Evolutionary conservation across 192 early-diverging fungal species (phyloP), one percentile per base, ranked within the genome.

Genomic region (Obelidium mucronatum): DNA sequence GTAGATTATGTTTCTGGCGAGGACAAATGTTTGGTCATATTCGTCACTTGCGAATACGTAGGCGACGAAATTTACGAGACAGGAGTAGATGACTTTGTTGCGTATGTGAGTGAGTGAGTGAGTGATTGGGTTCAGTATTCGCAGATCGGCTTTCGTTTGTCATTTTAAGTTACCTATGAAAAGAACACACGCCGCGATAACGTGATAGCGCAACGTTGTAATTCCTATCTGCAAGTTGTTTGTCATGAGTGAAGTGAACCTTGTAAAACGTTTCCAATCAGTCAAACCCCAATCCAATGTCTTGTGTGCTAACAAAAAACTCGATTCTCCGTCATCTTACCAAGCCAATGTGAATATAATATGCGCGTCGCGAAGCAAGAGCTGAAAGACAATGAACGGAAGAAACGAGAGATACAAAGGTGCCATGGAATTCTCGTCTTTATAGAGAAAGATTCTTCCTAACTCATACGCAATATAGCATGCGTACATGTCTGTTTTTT

Each of bases 371-470:
- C 81, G 62, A 11, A 78, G 71, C n/a, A 83, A 35, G 59, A 80
- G 26, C 28, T 78, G 75, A 56, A 77, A 83, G 28, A 69, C 35
- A 63, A 19, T 54, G 60, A 73, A 86, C 28, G 85, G 85, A 40
- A 86, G 61, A 55, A 83, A 83, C 5, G 78, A 75, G 1, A 86
- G 73, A 53, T 82, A 85, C 8, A 85, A 39, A 1, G 81, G 82
- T 24, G 80, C 69, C 52, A 86, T 54, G 1, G 80, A 68, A 28
- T 54, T 31, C 22, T 56, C 56, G 44, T 80, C 61, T 31, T 39
- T 40, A 30, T 39, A 40, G 39, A 44, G 26, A 28, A 67, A 37
- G 28, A 82, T 44, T 2, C 77, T 64, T 17, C 67, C 44, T 3
- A 81, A 15, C 59, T 79, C 64, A 33, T 58, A 40, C 2, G 61